Evolutionary conservation across 768 basidiomycete genomes (phyloP).

Genomic region (Boletus huronensis): DNA sequence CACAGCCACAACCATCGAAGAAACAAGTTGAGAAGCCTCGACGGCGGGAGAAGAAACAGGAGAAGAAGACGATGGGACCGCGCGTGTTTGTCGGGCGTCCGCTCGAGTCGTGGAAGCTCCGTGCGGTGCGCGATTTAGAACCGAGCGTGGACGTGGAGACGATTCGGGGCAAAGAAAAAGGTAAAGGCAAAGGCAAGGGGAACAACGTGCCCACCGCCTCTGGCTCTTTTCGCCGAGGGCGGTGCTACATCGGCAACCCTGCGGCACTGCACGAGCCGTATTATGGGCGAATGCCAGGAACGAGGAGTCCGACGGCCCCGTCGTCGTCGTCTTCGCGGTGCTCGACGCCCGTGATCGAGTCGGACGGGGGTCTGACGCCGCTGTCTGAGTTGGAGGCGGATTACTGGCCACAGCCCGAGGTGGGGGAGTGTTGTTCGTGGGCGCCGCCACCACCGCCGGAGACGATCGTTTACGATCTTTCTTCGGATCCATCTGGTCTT

Average conservation of each 20-base stretch:
- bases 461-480: not conserved
- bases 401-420: conserved; percentile 32
- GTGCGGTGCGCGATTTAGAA: conserved; percentile 22
- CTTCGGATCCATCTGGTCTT: too few relatives aligned
- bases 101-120: conserved; percentile 22
- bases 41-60: not conserved
- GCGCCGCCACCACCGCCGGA: conserved; percentile 8
- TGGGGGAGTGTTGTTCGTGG: conserved; percentile 32
- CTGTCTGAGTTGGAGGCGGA: conserved; percentile 8
- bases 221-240: not conserved
- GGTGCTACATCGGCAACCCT: conserved; percentile 22
- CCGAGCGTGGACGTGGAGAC: conserved; percentile 5
- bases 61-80: conserved; percentile 2
- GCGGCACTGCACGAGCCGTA: conserved; percentile 15
- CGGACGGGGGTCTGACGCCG: conserved; percentile 14
- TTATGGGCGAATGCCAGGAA: conserved; percentile 20
- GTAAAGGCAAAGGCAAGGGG: not conserved
- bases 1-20: not conserved
- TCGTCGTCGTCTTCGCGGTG: conserved; percentile 2
- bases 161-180: not conserved
- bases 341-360: conserved; percentile 8
- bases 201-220: not conserved
- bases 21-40: not conserved
- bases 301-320: not conserved
- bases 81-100: conserved; percentile 27